Conservation (phyloP, 148 eudicot genomes). For the Silene uniflora region DNA sequence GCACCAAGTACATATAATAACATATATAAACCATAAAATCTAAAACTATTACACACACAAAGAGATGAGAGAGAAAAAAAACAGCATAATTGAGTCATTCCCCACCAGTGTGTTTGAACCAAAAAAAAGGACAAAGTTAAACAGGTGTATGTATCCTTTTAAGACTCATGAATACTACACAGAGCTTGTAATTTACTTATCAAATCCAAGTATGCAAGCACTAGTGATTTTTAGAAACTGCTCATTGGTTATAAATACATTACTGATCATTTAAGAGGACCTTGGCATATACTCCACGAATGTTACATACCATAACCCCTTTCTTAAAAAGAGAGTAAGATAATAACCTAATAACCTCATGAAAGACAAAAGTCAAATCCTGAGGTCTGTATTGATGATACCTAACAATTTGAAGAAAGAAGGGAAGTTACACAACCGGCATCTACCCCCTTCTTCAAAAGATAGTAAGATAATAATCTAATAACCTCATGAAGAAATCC, state of each 20-base stretch:
- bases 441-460: not conserved
- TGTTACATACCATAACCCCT: not conserved
- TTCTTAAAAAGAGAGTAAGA: not conserved
- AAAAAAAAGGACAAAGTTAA: not conserved
- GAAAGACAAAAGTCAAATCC: not conserved
- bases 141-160: not conserved
- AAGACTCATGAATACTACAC: not conserved
- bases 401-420: not conserved
- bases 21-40: not conserved
- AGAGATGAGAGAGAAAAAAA: too few relatives aligned
- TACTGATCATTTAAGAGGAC: not conserved
- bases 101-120: not conserved
- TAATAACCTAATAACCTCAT: not conserved
- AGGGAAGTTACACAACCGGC: not conserved
- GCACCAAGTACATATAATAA: conserved; percentile 4
- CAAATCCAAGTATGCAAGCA: not conserved
- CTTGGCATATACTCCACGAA: not conserved
- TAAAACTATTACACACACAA: not conserved
- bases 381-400: too few relatives aligned
- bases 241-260: not conserved
- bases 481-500: too few relatives aligned
- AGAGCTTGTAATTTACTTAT: not conserved
- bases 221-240: not conserved
- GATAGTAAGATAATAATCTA: too few relatives aligned
- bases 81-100: not conserved